phyloP scores from a whole-genome alignment of 2,329 filamentous ascomycete species.

The Fusarium coicis region DNA sequence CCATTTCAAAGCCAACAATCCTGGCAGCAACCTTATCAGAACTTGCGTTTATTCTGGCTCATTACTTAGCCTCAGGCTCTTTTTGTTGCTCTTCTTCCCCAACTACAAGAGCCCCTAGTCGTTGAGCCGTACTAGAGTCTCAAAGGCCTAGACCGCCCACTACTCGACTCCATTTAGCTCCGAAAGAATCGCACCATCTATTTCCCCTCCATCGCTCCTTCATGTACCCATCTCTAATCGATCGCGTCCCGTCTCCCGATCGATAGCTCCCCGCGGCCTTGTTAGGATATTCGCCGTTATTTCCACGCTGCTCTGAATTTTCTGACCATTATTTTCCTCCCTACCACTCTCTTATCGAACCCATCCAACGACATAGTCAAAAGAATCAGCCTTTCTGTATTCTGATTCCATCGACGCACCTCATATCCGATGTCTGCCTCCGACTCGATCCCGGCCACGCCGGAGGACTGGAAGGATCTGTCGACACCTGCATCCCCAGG shows the following conservation, averaged over 20 bases:
- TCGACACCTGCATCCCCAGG: conserved; percentile 56
- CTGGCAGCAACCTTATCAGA: conserved; percentile 12
- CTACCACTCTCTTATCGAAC: background rate
- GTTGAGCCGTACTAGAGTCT: conserved; percentile 22
- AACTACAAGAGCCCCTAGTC: conserved; percentile 29
- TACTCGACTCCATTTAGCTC: conserved; percentile 41
- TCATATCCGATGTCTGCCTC: conserved; percentile 42
- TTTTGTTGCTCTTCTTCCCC: conserved; percentile 21
- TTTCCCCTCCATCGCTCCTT: conserved; percentile 41
- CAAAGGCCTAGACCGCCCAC: conserved; percentile 42
- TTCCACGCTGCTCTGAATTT: conserved; percentile 25
- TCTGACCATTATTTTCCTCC: conserved; percentile 2
- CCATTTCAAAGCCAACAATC: background rate
- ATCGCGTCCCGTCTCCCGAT: conserved; percentile 41
- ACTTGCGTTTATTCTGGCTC: conserved; percentile 5
- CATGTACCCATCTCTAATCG: conserved; percentile 43
- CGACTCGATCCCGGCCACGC: conserved; percentile 57
- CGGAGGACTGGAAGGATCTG: conserved; percentile 56
- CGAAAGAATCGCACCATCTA: conserved; percentile 44
- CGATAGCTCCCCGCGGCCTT: conserved; percentile 29
- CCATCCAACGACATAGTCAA: background rate
- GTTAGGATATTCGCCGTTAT: conserved; percentile 31
- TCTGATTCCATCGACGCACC: conserved; percentile 9
- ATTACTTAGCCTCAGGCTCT: background rate
- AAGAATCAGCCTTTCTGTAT: background rate